Evolutionary conservation across 768 basidiomycete species (phyloP), one percentile per base, ranked within the genome.

Genomic region (Pisolithus sp.): DNA sequence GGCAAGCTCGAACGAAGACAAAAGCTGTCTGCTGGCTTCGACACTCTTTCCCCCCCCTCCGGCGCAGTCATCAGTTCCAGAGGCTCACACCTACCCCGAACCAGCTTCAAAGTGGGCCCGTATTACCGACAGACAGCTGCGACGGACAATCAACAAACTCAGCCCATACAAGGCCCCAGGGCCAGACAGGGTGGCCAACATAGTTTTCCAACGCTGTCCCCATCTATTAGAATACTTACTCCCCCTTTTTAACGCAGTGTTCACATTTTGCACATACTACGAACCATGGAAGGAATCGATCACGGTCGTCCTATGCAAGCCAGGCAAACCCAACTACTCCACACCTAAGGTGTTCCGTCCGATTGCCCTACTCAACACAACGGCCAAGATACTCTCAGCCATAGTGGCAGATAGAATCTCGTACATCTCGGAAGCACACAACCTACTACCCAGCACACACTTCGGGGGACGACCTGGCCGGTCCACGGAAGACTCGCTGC

Each of bases 381-480:
- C 12, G 3, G 34, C 34, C 0, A 34, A 34, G 13, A 2, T 34
- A 1, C 34, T 34, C 2, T 34, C 12, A 5, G 12, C 34, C 2
- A 5, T 34, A 15, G 34, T 34, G 3, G 34, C 34, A 12, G 13
- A 34, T 12, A 13, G 31, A 3, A 15, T 13, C 10, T 34, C 31
- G 1, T 34, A 13, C 31, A 34, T 34, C 2, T 3, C 12, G 3
- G 31, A 34, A 5, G 13, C 10, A 1, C 31, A 34, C 31, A 12
- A 34, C 12, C 56, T 74, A 0, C 60, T 77, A 3, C 73, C 73
- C 0, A 24, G 48, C 0, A 64, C 41, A 5, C 72, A 76, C 46
- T 76, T 73, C 46, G 70, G 75, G 0, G 69, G 70, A 0, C 18
- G 71, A 1, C 69, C 74, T 9, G 74, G 75, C 0, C 36, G 72